Base-by-base conservation (phyloP, 2,329 filamentous ascomycete species). In the Xylariaceae sp. region DNA sequence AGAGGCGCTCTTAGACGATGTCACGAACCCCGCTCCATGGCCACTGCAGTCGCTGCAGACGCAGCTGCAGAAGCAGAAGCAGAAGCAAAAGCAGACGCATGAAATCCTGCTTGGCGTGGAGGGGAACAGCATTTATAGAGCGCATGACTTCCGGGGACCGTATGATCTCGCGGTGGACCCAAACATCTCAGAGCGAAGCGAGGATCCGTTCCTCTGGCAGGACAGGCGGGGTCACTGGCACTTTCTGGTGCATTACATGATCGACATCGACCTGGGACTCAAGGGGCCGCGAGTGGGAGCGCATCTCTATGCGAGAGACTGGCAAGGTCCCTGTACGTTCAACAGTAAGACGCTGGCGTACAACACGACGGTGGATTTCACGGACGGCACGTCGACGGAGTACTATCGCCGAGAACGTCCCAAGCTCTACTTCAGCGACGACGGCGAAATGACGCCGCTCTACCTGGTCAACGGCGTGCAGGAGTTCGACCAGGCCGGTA, bases 381-480 rank as follows among this genome's bases (percentile, higher is more conserved):
- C 73, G 0, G 78, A 81, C 62, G 78, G 78, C 0, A 69, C 68
- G 0, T 67, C 61, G 23, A 69, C 72, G 49, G 68, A 73, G 3
- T 78, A 75, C 42, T 76, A 76, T 54, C 71, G 79, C 1, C 66
- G 79, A 10, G 79, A 81, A 62, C 68, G 79, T 1, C 77, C 79
- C 0, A 79, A 80, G 70, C 52, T 82, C 4, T 78, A 76, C 55
- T 80, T 81, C 15, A 79, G 77, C 58, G 68, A 73, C 1, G 78
- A 81, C 59, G 75, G 75, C 0, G 58, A 73, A n/a, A 71, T 78
- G 71, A 77, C 72, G 11, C 78, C 79, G 2, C 60, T 82, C 48
- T 79, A 79, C 56, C 53, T 81, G 60, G 68, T 75, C 1, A 81
- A 74, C 39, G 79, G 79, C 0, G 78, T 82, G 1, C 78, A 81